These are phyloP conservation scores for Chalciporus sp. DNA, from an alignment of 1,284 basidiomycete genomes.

Conservation along the genomic window DNA sequence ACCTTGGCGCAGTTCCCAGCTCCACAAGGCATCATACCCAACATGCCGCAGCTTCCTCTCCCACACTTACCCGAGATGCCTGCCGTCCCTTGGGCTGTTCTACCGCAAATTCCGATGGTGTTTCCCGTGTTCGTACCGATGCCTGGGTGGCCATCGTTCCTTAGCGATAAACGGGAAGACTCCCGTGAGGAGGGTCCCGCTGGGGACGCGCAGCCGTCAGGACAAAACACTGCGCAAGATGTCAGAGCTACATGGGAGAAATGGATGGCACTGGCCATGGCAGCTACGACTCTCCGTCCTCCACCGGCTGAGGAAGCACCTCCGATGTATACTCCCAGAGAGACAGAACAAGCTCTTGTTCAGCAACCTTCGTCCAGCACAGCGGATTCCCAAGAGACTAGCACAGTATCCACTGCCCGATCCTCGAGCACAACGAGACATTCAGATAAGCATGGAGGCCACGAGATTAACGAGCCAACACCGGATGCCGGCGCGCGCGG, in stretches of 20 bases:
- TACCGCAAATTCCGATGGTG: conserved; percentile 76
- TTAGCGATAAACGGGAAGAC: conserved; percentile 48
- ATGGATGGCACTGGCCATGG: conserved; percentile 60
- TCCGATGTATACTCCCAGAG: conserved; percentile 68
- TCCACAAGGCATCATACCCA: conserved; percentile 55
- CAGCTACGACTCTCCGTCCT: conserved; percentile 48
- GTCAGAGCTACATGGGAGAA: conserved; percentile 73
- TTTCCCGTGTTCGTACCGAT: conserved; percentile 78
- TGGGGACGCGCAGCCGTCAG: conserved; percentile 35
- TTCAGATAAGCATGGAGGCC: conserved; percentile 46
- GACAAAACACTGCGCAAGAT: conserved; percentile 55
- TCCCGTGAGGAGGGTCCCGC: conserved; percentile 33
- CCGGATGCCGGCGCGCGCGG: conserved; percentile 68
- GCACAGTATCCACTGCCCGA: conserved; percentile 16
- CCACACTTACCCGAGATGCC: conserved; percentile 57
- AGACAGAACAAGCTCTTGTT: conserved; percentile 27
- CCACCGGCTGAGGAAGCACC: conserved; percentile 57
- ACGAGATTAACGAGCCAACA: conserved; percentile 53
- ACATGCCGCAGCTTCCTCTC: conserved; percentile 60
- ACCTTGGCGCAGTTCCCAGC: conserved; percentile 71
- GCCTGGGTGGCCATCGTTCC: conserved; percentile 64
- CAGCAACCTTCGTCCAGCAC: conserved; percentile 15
- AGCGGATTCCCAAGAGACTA: conserved; percentile 9
- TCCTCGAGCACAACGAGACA: conserved; percentile 14
- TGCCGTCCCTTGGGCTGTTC: conserved; percentile 61